Evolutionary conservation across 2,329 filamentous ascomycete species (phyloP).

Genomic region (Gliomastix tumulicola): DNA sequence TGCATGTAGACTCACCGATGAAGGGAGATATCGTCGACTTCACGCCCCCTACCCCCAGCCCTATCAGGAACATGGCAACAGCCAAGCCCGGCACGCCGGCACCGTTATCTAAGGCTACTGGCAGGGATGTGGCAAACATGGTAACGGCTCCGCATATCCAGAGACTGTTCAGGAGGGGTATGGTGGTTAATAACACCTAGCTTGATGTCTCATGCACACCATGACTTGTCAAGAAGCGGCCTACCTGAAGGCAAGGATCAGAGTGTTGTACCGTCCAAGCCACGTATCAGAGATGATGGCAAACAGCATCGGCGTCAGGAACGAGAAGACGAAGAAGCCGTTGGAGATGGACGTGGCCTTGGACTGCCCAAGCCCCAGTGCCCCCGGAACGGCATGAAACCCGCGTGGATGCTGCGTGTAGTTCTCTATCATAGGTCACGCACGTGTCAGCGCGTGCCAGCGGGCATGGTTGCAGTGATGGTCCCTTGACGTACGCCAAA

Average conservation of each 20-base stretch:
- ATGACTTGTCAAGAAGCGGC: too few species aligned
- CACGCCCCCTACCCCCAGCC: slow-evolving; percentile 61
- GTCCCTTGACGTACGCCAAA: slow-evolving; percentile 2
- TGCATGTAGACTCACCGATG: too few species aligned
- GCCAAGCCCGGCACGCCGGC: slow-evolving; percentile 43
- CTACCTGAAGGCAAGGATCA: slow-evolving; percentile 31
- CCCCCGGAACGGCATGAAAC: slow-evolving; percentile 32
- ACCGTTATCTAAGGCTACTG: slow-evolving; percentile 22
- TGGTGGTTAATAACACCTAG: too few species aligned
- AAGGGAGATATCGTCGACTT: slow-evolving; percentile 54
- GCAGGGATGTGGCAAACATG: slow-evolving; percentile 41
- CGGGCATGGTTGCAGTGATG: background rate
- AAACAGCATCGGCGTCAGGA: slow-evolving; percentile 49
- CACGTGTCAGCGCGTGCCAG: too few species aligned
- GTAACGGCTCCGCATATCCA: slow-evolving; percentile 53
- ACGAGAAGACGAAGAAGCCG: slow-evolving; percentile 37
- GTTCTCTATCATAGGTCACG: too few species aligned
- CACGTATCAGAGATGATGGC: slow-evolving; percentile 54
- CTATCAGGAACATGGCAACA: slow-evolving; percentile 53
- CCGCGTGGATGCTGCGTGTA: slow-evolving; percentile 29
- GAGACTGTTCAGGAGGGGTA: too few species aligned
- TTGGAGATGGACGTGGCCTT: slow-evolving; percentile 38
- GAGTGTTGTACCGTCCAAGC: slow-evolving; percentile 54
- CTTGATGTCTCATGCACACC: too few species aligned
- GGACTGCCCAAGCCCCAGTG: slow-evolving; percentile 40